Percentiles rank a stretch among this genome's conserved stretches.
phyloP scores from a whole-genome alignment of 2,329 filamentous ascomycete species.

The Diaporthe destruens region DNA sequence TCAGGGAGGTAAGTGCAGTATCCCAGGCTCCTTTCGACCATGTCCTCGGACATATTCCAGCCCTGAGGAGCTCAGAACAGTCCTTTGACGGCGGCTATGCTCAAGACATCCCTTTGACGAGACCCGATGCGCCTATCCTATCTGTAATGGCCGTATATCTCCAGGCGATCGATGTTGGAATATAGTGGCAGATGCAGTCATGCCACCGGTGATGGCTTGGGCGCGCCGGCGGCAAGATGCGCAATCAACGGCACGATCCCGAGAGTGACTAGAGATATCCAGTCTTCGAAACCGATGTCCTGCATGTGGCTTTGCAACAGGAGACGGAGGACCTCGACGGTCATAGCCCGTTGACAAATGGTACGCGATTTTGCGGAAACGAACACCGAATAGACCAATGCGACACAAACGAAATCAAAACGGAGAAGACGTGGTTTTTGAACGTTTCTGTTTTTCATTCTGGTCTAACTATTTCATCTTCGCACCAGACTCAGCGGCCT shows the following conservation, averaged over 20 bases:
- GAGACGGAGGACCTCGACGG: not conserved
- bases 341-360: not conserved
- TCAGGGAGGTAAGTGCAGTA: conserved; percentile 15
- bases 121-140: conserved; percentile 1
- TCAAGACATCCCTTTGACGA: not conserved
- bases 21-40: not conserved
- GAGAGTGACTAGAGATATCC: conserved; percentile 5
- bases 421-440: not conserved
- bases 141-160: conserved; percentile 23
- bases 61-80: conserved; percentile 8
- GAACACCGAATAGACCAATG: not conserved
- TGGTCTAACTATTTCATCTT: too few relatives aligned
- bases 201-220: conserved; percentile 8
- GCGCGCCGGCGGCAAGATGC: conserved; percentile 25
- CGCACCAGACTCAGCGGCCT: too few relatives aligned
- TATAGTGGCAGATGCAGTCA: conserved; percentile 2
- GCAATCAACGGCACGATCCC: conserved; percentile 18
- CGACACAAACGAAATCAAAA: not conserved
- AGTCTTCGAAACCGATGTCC: not conserved
- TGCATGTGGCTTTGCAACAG: conserved; percentile 1
- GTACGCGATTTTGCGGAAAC: not conserved
- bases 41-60: not conserved
- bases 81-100: conserved; percentile 7
- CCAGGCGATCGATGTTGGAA: conserved; percentile 8
- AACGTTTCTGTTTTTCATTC: too few relatives aligned